Base-by-base conservation (phyloP, 345 rosid genomes). In the Hevea brasiliensis region DNA sequence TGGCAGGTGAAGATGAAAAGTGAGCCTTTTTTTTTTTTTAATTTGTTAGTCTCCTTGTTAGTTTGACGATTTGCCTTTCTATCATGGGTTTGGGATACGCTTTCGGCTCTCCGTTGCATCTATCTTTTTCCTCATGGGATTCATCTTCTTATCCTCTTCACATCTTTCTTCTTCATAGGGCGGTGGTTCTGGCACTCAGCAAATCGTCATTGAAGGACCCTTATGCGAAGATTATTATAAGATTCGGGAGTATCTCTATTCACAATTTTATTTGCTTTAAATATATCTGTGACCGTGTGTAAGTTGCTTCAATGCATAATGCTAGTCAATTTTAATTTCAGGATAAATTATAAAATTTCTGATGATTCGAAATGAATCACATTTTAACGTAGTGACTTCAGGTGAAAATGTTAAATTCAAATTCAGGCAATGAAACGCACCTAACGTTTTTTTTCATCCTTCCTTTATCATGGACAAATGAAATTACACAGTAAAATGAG, bases 151-250 rank as follows among this genome's bases (percentile, higher is more conserved):
- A 5, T 35, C 32, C 3, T 55, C 53, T 23, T 21, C 45, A n/a
- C 69, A 50, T 69, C 1, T 47, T 45, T 42, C n/a, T n/a, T 48
- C 83, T 6, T 37, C 20, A 21, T 37, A 90, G 99, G 98, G 95
- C 2, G 92, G 93, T 24, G 86, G 87, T 56, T 87, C 96, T 2
- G 92, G 97, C 23, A 87, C 89, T 29, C 99, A 92, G 79, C 99
- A 95, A 66, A 84, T 95, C 61, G 80, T 92, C 62, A 85, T 95
- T 6, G 99, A 95, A 82, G 99, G 99, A 53, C 99, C 99, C 0
- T 81, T 95, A 51, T 89, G 98, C 23, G 98, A 95, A 70, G 99
- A 92, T 69, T 95, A 95, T 41, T 95, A 92, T 50, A 89, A 90
- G 84, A 92, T 95, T 66, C 83, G 98, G 0, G 98, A 91, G 45